These are phyloP conservation scores for Teratosphaeriaceae sp. DNA, from an alignment of 2,329 filamentous ascomycete species.

Conservation along the genomic window DNA sequence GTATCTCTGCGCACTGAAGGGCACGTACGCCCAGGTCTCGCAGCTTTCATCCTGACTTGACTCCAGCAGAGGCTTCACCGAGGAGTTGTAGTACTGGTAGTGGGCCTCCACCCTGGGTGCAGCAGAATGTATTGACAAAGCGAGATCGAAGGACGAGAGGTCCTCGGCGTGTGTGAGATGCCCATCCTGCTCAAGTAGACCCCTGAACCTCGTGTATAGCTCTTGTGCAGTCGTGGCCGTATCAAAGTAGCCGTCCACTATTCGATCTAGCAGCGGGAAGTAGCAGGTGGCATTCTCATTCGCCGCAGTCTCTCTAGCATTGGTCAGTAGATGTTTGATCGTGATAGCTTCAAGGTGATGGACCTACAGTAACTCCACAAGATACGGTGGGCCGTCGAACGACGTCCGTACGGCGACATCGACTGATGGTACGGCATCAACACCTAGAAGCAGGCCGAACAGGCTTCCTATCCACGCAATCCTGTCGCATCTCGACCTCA, in stretches of 20 bases:
- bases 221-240: constrained; percentile 65
- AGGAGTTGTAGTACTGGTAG: constrained; percentile 91
- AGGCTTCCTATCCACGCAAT: constrained; percentile 6
- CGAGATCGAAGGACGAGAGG: constrained; percentile 84
- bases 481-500: not conserved
- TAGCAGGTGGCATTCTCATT: constrained; percentile 84
- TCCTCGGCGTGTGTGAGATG: constrained; percentile 65
- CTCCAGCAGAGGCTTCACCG: constrained; percentile 63
- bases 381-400: constrained; percentile 78
- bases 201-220: constrained; percentile 71
- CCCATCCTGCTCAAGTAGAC: constrained; percentile 66
- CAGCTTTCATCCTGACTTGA: constrained; percentile 57
- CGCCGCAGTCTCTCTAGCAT: constrained; percentile 77
- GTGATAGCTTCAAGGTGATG: not conserved
- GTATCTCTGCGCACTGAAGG: constrained; percentile 69
- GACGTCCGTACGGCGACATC: constrained; percentile 84
- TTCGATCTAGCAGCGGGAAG: constrained; percentile 84
- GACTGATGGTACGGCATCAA: constrained; percentile 45
- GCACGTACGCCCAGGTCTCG: constrained; percentile 61
- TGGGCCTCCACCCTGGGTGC: constrained; percentile 91
- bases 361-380: constrained; percentile 83
- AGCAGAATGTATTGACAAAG: constrained; percentile 77
- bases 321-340: constrained; percentile 12
- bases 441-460: constrained; percentile 15
- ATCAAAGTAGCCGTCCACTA: constrained; percentile 75